Evolutionary conservation across 306 rosid genomes (phyloP).

Genomic region (Begonia peltatifolia): DNA sequence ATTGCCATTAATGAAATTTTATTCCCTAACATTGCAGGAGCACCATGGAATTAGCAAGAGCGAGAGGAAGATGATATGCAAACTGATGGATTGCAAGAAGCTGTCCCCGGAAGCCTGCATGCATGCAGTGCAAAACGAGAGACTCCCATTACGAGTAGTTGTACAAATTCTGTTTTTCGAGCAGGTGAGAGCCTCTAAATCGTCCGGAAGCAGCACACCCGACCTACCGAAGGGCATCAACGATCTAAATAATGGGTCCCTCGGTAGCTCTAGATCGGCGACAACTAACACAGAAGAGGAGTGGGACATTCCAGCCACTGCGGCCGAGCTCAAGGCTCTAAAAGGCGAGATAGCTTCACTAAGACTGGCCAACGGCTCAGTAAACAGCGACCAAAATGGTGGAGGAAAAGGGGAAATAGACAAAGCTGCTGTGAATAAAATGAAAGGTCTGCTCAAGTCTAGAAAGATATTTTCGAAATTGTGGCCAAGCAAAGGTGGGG

Average conservation of each 20-base stretch:
- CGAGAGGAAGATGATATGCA: slow-evolving; percentile 80
- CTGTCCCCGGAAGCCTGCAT: slow-evolving; percentile 79
- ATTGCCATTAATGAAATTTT: no score
- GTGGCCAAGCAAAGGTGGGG: slow-evolving; percentile 79
- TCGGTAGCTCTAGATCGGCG: slow-evolving; percentile 80
- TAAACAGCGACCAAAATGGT: slow-evolving; percentile 36
- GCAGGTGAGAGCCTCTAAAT: slow-evolving; percentile 65
- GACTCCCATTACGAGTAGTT: slow-evolving; percentile 83
- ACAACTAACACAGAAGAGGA: slow-evolving; percentile 78
- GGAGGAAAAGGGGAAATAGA: slow-evolving; percentile 25
- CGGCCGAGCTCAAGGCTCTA: slow-evolving; percentile 78
- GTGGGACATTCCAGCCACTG: slow-evolving; percentile 49
- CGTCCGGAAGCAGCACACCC: slow-evolving; percentile 91
- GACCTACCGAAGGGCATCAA: slow-evolving; percentile 63
- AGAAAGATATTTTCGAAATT: slow-evolving; percentile 64
- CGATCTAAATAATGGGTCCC: slow-evolving; percentile 53
- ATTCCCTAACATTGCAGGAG: slow-evolving; percentile 26
- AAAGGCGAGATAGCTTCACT: slow-evolving; percentile 83
- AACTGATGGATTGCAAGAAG: slow-evolving; percentile 84
- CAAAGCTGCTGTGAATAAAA: slow-evolving; percentile 61
- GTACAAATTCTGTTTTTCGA: slow-evolving; percentile 94
- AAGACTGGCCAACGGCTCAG: slow-evolving; percentile 48
- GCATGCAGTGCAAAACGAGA: slow-evolving; percentile 94
- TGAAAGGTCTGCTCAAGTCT: slow-evolving; percentile 73
- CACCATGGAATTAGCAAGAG: slow-evolving; percentile 80